These are phyloP conservation scores for Boletus rubescentipes DNA, from an alignment of 768 basidiomycete genomes.

Conservation along the genomic window DNA sequence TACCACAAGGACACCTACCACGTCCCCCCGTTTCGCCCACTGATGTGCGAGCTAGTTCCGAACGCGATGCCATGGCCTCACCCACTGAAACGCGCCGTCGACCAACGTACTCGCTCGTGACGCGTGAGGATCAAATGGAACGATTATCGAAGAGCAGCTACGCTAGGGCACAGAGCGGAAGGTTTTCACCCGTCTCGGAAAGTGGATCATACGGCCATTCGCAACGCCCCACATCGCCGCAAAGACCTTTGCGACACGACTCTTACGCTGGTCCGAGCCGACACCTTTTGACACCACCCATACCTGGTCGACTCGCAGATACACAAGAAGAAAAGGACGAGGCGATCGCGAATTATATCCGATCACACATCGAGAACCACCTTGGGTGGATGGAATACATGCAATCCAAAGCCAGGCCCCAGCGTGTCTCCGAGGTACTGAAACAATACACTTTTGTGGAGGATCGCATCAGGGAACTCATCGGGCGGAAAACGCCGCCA, in stretches of 20 bases:
- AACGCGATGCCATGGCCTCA: conserved; percentile 12
- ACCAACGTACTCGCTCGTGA: conserved; percentile 12
- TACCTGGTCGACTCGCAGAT: conserved; percentile 31
- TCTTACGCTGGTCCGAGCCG: not conserved
- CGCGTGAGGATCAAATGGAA: conserved; percentile 31
- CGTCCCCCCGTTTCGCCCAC: conserved; percentile 14
- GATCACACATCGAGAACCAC: conserved; percentile 43
- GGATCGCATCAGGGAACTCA: conserved; percentile 45
- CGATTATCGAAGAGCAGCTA: conserved; percentile 25
- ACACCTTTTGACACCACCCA: conserved; percentile 21
- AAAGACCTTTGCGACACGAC: not conserved
- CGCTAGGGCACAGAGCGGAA: conserved; percentile 4
- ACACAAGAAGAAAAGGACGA: conserved; percentile 41
- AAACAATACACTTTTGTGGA: conserved; percentile 55
- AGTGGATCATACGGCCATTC: conserved; percentile 19
- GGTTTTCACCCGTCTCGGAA: conserved; percentile 18
- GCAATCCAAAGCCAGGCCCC: conserved; percentile 39
- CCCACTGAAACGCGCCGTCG: not conserved
- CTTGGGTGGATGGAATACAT: conserved; percentile 47
- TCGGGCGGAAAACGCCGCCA: conserved; percentile 43
- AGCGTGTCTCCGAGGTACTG: conserved; percentile 42
- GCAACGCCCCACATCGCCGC: conserved; percentile 11
- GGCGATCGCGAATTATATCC: conserved; percentile 44
- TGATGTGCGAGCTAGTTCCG: conserved; percentile 19
- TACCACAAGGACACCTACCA: conserved; percentile 28